Evolutionary conservation across 176 grass and related monocot genomes (phyloP).

Genomic region (Carex cristatella): DNA sequence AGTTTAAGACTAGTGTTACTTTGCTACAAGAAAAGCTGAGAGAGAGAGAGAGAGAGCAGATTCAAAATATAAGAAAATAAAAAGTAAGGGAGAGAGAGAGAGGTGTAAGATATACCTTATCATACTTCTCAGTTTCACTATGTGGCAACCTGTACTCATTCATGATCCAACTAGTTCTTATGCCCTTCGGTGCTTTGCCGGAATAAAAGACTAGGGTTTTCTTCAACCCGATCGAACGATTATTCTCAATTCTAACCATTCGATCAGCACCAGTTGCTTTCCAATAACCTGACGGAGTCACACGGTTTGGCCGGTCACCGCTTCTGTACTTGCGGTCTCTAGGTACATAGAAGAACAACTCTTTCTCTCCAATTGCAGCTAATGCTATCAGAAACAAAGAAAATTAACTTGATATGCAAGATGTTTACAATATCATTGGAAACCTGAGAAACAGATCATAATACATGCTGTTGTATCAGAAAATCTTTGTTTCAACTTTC

Average conservation of each 20-base stretch:
- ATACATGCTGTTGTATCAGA: not conserved
- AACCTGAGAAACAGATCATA: not conserved
- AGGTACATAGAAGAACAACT: constrained; percentile 97
- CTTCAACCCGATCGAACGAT: constrained; percentile 75
- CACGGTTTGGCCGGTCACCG: constrained; percentile 77
- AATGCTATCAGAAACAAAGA: constrained; percentile 34
- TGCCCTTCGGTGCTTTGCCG: constrained; percentile 86
- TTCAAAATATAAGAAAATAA: not conserved
- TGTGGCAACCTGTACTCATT: constrained; percentile 91
- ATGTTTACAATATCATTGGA: not conserved
- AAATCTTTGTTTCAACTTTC: not conserved
- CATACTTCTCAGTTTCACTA: constrained; percentile 53
- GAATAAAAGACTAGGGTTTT: constrained; percentile 99
- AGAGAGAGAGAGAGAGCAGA: not conserved
- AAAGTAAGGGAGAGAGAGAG: not conserved
- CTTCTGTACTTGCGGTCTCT: constrained; percentile 94
- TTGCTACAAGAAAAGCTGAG: not conserved
- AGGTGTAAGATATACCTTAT: constrained; percentile 47
- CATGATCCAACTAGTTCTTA: constrained; percentile 97
- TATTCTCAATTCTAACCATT: constrained; percentile 54
- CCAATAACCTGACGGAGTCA: constrained; percentile 92
- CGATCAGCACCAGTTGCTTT: constrained; percentile 72
- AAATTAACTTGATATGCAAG: not conserved
- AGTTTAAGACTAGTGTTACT: no score
- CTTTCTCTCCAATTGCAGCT: constrained; percentile 78